Evolutionary conservation across 2,329 filamentous ascomycete genomes (phyloP).

Genomic region (Fusarium sp.): DNA sequence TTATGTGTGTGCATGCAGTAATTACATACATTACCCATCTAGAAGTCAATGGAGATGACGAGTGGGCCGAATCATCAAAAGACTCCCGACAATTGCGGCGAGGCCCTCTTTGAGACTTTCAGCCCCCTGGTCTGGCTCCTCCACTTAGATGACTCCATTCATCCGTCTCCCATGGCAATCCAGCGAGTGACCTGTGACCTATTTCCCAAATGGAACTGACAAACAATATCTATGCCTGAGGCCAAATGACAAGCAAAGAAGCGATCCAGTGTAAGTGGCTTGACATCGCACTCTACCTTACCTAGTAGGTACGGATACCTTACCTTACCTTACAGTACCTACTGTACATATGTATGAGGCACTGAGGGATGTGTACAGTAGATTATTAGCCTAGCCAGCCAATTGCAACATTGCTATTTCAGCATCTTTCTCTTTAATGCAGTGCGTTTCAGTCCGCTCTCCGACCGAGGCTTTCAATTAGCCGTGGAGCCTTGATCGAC

Average conservation of each 20-base stretch:
- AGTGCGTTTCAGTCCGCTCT: slow-evolving; percentile 27
- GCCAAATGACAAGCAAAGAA: slow-evolving; percentile 10
- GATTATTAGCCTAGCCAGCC: slow-evolving; percentile 16
- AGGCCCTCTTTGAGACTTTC: slow-evolving; percentile 27
- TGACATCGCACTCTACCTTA: slow-evolving; percentile 20
- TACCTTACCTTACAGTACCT: too few species aligned
- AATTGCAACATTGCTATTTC: slow-evolving; percentile 29
- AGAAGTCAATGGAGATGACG: slow-evolving; percentile 41
- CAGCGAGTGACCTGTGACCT: slow-evolving; percentile 19
- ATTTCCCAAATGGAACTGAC: slow-evolving; percentile 15
- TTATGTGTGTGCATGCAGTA: neutral
- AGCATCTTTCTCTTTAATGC: slow-evolving; percentile 8
- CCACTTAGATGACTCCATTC: slow-evolving; percentile 31
- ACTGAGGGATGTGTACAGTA: neutral
- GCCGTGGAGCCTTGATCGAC: slow-evolving; percentile 11
- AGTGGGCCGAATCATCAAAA: slow-evolving; percentile 46
- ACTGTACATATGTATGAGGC: too few species aligned
- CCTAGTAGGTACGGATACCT: too few species aligned
- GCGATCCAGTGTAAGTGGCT: slow-evolving; percentile 37
- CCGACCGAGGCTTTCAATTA: slow-evolving; percentile 25
- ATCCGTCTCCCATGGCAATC: slow-evolving; percentile 47
- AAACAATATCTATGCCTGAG: slow-evolving; percentile 26
- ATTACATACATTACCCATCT: slow-evolving; percentile 32
- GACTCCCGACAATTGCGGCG: slow-evolving; percentile 24
- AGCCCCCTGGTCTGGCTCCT: slow-evolving; percentile 15